Evolutionary conservation across 129 eudicot genomes (phyloP).

Genomic region (Gnaphalium uliginosum): DNA sequence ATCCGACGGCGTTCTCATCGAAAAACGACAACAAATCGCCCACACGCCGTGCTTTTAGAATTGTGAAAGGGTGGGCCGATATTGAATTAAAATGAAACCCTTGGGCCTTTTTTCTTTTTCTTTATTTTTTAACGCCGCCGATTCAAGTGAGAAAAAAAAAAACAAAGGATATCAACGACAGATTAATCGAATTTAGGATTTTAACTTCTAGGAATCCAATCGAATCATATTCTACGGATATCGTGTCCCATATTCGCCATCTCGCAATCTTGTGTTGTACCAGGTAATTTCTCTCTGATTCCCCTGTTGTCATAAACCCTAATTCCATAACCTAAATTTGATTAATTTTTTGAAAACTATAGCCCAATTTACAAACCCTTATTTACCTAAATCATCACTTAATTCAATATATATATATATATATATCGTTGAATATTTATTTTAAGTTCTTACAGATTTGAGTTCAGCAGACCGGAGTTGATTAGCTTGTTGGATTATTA

Average conservation of each 20-base stretch:
- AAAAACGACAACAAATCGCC: no score
- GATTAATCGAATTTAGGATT: no score
- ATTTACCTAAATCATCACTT: neutral
- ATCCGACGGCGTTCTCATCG: no score
- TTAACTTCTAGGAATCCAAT: no score
- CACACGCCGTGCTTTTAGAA: no score
- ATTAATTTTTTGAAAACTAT: no score
- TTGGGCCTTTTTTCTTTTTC: no score
- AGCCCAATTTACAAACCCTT: no score
- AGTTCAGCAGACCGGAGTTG: neutral
- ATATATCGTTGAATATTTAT: neutral
- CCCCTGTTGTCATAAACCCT: neutral
- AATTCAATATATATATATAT: neutral
- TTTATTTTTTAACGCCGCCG: neutral
- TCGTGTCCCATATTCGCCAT: slow-evolving; percentile 6
- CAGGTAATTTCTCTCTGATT: slow-evolving; percentile 5
- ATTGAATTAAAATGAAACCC: no score
- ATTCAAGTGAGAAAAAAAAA: neutral
- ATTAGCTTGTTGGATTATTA: neutral
- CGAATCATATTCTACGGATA: neutral
- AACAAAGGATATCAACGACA: no score
- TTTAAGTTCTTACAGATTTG: neutral
- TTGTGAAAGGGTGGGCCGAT: no score
- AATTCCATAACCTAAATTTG: neutral
- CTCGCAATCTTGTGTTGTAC: neutral